Conservation (phyloP, 768 basidiomycete genomes). For the Candolleomyces efflorescens region DNA sequence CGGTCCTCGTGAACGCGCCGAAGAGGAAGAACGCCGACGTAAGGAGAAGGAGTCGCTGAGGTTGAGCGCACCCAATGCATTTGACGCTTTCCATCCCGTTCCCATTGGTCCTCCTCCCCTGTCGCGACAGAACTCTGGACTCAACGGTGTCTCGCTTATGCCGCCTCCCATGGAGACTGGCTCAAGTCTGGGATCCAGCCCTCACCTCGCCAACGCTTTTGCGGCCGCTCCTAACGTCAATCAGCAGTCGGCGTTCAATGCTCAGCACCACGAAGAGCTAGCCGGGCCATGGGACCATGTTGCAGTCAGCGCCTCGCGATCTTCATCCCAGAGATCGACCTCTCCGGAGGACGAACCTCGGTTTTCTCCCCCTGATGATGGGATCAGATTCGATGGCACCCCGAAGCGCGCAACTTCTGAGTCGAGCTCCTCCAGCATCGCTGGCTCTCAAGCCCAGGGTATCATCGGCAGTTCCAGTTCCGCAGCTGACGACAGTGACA, state of each 20-base stretch:
- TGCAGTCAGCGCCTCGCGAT: conserved; percentile 6
- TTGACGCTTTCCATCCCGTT: conserved; percentile 77
- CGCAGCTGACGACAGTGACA: conserved; percentile 17
- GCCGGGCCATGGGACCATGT: conserved; percentile 44
- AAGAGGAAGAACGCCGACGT: conserved; percentile 53
- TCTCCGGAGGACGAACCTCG: conserved; percentile 22
- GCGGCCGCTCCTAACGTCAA: conserved; percentile 4
- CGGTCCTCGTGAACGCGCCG: conserved; percentile 58
- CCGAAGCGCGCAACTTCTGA: conserved; percentile 17
- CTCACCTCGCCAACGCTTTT: conserved; percentile 14
- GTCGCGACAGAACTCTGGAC: conserved; percentile 32
- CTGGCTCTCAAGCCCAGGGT: conserved; percentile 18
- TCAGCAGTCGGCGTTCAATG: not conserved
- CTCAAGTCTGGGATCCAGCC: conserved; percentile 18
- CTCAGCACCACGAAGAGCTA: conserved; percentile 18
- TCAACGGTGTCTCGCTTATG: conserved; percentile 16
- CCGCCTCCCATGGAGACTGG: conserved; percentile 13
- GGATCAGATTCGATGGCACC: not conserved
- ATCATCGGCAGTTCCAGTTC: conserved; percentile 15
- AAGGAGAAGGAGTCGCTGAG: conserved; percentile 51
- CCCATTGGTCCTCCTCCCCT: conserved; percentile 24
- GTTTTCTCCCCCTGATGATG: not conserved
- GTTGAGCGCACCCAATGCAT: conserved; percentile 44
- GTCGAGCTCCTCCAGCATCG: conserved; percentile 30
- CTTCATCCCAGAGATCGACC: conserved; percentile 30